A percentile compares a stretch with the other conserved stretches of the same genome.
These are phyloP conservation scores for Apiotrichum montevideense DNA, from an alignment of 1,284 basidiomycete species.

Conservation along the genomic window DNA sequence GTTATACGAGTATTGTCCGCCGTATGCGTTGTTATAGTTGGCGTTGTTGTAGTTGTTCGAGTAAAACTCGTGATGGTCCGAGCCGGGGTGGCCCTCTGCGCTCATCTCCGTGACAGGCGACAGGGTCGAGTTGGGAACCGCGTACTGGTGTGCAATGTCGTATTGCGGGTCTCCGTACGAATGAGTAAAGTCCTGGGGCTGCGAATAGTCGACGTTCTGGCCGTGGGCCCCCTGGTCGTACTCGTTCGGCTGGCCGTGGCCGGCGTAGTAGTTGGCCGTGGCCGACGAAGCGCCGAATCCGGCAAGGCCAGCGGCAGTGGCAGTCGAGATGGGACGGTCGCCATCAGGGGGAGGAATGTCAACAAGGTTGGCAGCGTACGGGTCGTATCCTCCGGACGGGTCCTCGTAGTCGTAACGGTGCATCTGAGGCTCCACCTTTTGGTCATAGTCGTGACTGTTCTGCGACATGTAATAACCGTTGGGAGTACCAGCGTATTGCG, in stretches of 20 bases:
- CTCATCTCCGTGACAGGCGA: conserved; percentile 2
- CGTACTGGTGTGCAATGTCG: conserved; percentile 32
- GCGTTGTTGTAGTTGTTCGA: neutral
- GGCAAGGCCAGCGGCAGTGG: conserved; percentile 1
- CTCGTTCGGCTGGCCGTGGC: conserved; percentile 2
- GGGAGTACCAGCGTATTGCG: conserved; percentile 27
- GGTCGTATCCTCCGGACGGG: conserved; percentile 45
- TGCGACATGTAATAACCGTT: conserved; percentile 40
- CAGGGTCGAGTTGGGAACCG: conserved; percentile 2
- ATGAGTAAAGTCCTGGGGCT: conserved; percentile 11
- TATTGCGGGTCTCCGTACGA: conserved; percentile 39
- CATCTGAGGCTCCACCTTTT: conserved; percentile 18
- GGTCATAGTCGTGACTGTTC: conserved; percentile 12
- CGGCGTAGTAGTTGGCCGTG: conserved; percentile 10
- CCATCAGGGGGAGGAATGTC: conserved; percentile 19
- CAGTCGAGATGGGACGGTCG: conserved; percentile 19
- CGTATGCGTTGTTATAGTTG: neutral
- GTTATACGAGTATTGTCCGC: neutral
- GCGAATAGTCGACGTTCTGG: neutral
- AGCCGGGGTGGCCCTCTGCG: conserved; percentile 1
- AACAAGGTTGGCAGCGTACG: conserved; percentile 36
- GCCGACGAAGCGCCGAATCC: conserved; percentile 33
- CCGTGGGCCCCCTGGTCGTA: neutral
- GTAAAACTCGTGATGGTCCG: neutral
- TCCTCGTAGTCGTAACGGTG: conserved; percentile 41